These are phyloP conservation scores for Barnettozyma salicaria DNA, from an alignment of 805 yeast species.

Conservation along the genomic window DNA sequence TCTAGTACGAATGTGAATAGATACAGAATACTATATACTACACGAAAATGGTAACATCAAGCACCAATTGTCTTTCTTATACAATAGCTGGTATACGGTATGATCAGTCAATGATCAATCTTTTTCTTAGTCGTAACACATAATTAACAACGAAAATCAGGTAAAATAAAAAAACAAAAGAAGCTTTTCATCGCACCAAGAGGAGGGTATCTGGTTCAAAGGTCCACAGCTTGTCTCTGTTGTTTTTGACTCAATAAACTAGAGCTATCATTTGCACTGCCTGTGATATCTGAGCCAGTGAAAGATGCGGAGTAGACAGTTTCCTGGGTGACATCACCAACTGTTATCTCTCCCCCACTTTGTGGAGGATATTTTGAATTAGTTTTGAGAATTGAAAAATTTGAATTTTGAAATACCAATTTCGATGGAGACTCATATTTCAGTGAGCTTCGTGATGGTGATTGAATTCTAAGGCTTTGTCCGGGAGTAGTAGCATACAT, in stretches of 20 bases:
- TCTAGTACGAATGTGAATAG: constrained; percentile 35
- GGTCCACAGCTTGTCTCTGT: background rate
- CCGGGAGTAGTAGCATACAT: constrained; percentile 3
- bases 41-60: background rate
- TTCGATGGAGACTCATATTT: background rate
- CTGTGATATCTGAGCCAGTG: constrained; percentile 8
- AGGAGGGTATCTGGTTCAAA: background rate
- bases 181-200: too few relatives aligned
- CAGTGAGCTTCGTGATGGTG: background rate
- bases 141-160: too few relatives aligned
- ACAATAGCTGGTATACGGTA: too few relatives aligned
- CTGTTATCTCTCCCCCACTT: constrained; percentile 13
- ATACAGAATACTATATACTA: background rate
- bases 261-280: constrained; percentile 1
- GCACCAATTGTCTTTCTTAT: too few relatives aligned
- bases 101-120: too few relatives aligned
- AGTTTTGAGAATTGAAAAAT: background rate
- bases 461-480: background rate
- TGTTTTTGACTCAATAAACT: background rate
- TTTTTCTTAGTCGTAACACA: too few relatives aligned
- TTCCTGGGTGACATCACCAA: constrained; percentile 22
- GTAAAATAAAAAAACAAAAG: too few relatives aligned
- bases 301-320: constrained; percentile 21
- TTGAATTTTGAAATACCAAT: constrained; percentile 3
- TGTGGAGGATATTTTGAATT: constrained; percentile 6